Evolutionary conservation across 1,139 yeast species (phyloP), one percentile per base, ranked within the genome.

Genomic region (Taphrina betulina): DNA sequence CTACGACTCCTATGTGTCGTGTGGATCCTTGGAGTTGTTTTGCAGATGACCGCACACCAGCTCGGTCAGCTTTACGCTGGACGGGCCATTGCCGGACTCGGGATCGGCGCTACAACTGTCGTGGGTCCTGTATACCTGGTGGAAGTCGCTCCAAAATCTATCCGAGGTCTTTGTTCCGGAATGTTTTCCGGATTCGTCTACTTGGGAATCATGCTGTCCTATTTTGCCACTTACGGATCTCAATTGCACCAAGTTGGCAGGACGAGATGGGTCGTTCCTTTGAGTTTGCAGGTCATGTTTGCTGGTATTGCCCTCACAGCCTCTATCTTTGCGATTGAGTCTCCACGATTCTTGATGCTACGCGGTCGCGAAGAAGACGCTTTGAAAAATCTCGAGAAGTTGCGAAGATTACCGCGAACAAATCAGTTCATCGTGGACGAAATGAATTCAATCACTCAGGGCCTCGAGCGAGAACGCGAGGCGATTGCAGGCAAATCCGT

Each of bases 31-130:
- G 83, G 83, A 40, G 72, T 77, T 45, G 62, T 77, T 41, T 72
- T 80, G 63, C 83, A 80, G 67, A 74, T 79, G 40, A 73, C 77
- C 34, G 68, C 82, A 20, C 83, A 28, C 85, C 85, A 63, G n/a
- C 23, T 53, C 22, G 67, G 72, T 55, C 26, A 63, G 10, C 41
- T 63, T 3, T 78, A 48, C 28, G 43, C 20, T 1, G 83, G 83
- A 23, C 70, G 83, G 60, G 68, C 79, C 36, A 68, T 79, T 45
- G 81, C 79, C 63, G 81, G 82, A 12, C 66, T 79, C 29, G 81
- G 80, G 5, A 70, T 80, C 51, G 83, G 84, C 8, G 78, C 78
- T 63, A 78, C 82, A 12, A 74, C 80, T 7, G 77, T 81, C 19
- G 74, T 78, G 57, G 82, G 82, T 14, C 83, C 84, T 8, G 70